Percentiles rank a stretch among this genome's conserved stretches.
Conservation (phyloP, 108 stramenopile genomes). For the Nitzschia sp. region DNA sequence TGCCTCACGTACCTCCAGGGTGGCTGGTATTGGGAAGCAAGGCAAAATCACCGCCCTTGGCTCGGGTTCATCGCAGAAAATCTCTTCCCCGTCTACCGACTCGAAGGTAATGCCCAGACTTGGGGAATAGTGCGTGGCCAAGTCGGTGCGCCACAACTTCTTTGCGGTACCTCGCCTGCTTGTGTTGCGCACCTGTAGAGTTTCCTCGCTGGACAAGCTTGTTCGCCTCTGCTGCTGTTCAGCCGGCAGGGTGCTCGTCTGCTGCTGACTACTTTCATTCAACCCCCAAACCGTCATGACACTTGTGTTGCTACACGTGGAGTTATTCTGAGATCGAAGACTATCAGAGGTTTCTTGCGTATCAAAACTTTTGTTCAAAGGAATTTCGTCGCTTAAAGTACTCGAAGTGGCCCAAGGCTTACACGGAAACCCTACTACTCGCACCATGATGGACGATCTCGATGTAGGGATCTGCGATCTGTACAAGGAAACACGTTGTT, state of each 20-base stretch:
- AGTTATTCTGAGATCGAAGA: background rate
- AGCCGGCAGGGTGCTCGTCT: background rate
- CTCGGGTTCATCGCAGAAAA: background rate
- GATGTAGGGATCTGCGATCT: too few species aligned
- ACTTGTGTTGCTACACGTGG: background rate
- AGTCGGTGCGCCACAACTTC: background rate
- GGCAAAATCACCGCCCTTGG: background rate
- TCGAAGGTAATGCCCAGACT: background rate
- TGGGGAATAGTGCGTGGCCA: background rate
- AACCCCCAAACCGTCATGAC: background rate
- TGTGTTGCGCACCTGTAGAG: background rate
- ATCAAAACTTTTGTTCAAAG: slow-evolving; percentile 11
- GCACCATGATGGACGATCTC: too few species aligned
- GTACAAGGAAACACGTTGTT: too few species aligned
- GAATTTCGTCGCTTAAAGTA: slow-evolving; percentile 4
- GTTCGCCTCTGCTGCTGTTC: background rate
- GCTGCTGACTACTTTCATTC: background rate
- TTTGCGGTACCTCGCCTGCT: background rate
- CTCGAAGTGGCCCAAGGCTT: too few species aligned
- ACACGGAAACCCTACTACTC: too few species aligned
- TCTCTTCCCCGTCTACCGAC: background rate
- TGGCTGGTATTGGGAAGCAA: background rate
- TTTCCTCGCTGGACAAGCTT: background rate
- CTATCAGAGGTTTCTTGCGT: background rate
- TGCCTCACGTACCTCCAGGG: background rate